A percentile compares a stretch with the other conserved stretches of the same genome.
phyloP scores from a whole-genome alignment of 208 protist species.

The Leishmania arabica region DNA sequence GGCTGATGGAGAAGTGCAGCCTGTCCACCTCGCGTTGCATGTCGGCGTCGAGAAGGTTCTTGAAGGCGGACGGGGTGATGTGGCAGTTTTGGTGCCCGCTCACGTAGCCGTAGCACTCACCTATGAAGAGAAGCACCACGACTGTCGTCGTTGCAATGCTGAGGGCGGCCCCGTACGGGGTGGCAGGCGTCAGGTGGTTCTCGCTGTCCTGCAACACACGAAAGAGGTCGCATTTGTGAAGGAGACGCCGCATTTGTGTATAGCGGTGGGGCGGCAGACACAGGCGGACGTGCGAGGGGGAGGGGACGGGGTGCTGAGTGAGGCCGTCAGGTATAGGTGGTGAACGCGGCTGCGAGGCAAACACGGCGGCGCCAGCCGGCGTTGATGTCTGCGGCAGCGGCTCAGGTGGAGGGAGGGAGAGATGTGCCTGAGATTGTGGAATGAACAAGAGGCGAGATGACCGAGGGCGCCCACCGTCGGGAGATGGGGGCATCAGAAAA shows the following conservation, averaged over 20 bases:
- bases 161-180: constrained; percentile 22
- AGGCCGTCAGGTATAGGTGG: not conserved
- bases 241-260: constrained; percentile 11
- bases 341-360: not conserved
- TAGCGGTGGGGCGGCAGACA: not conserved
- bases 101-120: constrained; percentile 30
- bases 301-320: not conserved
- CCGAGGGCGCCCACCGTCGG: not conserved
- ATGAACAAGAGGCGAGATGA: not conserved
- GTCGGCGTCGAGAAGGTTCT: constrained; percentile 16
- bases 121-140: constrained; percentile 24
- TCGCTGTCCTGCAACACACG: constrained; percentile 46
- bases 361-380: not conserved
- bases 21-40: constrained; percentile 10
- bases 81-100: constrained; percentile 36
- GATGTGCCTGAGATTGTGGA: not conserved
- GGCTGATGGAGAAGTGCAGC: constrained; percentile 28
- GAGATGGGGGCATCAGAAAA: not conserved
- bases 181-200: constrained; percentile 36
- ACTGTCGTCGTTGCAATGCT: constrained; percentile 23
- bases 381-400: not conserved
- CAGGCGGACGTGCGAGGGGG: not conserved
- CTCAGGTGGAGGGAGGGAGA: not conserved
- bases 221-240: constrained; percentile 42
- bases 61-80: constrained; percentile 31